Conservation (phyloP, 441 rosid genomes). For the Theobroma grandiflorum region DNA sequence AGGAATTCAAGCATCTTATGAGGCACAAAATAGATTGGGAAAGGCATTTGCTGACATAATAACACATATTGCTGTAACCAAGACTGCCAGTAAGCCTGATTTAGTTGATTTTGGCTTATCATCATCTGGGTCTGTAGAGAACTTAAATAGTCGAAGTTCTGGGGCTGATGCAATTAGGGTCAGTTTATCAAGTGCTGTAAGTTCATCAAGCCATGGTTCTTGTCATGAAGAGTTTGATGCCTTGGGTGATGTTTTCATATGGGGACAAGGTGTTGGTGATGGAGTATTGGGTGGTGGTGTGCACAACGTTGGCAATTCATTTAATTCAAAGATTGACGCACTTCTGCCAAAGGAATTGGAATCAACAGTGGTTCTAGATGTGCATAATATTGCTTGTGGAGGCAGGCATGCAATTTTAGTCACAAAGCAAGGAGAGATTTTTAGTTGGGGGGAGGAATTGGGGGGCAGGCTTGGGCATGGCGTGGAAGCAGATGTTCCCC, state of each 20-base stretch:
- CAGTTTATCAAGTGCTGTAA: slow-evolving; percentile 77
- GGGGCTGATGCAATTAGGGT: slow-evolving; percentile 57
- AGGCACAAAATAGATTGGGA: slow-evolving; percentile 61
- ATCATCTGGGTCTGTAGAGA: slow-evolving; percentile 44
- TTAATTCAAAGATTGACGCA: slow-evolving; percentile 52
- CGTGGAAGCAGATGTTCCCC: slow-evolving; percentile 59
- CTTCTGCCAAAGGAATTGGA: slow-evolving; percentile 74
- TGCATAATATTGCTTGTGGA: slow-evolving; percentile 79
- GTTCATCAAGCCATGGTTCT: slow-evolving; percentile 82
- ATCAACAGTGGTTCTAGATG: slow-evolving; percentile 70
- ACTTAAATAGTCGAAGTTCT: slow-evolving; percentile 48
- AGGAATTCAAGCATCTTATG: slow-evolving; percentile 50
- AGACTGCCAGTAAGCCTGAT: slow-evolving; percentile 52
- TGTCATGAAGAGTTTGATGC: slow-evolving; percentile 72
- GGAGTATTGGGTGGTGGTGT: slow-evolving; percentile 60
- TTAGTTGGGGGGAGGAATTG: slow-evolving; percentile 87
- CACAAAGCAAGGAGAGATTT: slow-evolving; percentile 85
- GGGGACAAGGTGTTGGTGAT: slow-evolving; percentile 79
- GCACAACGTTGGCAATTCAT: slow-evolving; percentile 38
- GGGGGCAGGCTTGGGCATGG: slow-evolving; percentile 97
- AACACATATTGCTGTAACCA: slow-evolving; percentile 54
- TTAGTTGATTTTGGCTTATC: slow-evolving; percentile 39
- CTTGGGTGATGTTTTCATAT: slow-evolving; percentile 75
- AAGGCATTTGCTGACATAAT: slow-evolving; percentile 67
- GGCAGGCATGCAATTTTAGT: slow-evolving; percentile 76